Base-by-base conservation (phyloP, 345 rosid genomes). In the Pelargonium nanum region DNA sequence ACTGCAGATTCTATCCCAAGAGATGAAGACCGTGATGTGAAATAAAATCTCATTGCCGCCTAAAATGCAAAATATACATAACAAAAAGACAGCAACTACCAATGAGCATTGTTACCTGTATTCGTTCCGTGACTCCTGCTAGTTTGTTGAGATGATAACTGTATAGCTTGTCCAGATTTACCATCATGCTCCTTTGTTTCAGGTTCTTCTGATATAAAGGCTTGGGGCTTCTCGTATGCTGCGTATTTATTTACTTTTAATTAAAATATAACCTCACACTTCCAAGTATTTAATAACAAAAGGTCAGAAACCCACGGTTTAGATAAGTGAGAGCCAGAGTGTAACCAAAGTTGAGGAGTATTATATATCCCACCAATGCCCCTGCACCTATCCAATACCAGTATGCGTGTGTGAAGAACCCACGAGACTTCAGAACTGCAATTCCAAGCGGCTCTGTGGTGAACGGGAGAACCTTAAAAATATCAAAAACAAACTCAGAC, bases 311-410 rank as follows among this genome's bases (percentile, higher is more conserved):
- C 82, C 66, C 62, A 77, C 86, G 57, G 21, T 71, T 53, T 4
- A 82, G 83, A 67, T 55, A 65, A 64, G 80, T 24, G 22, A 79
- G 84, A 60, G 82, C 81, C n/a, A 77, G 0, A 17, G 68, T 56
- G 55, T 20, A 79, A 28, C 55, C 32, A 2, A 72, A 1, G 72
- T 82, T 82, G 76, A 79, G 77, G 20, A 79, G 26, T 5, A 82
- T 2, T 6, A 66, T 51, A 26, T 57, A 82, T 28, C 82, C 84
- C 19, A 55, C 24, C 56, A 58, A 6, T 26, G 80, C 84, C 10
- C 72, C 78, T 12, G 69, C 70, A 64, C 82, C 87, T 7, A 82
- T 19, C 87, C 87, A 82, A 70, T 79, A 82, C 84, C 80, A 75
- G 19, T 71, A 62, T 56, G 76, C 62, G 2, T 77, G 51, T 4